Conservation (phyloP, 441 rosid species). For the Cnidoscolus chayamansa region DNA sequence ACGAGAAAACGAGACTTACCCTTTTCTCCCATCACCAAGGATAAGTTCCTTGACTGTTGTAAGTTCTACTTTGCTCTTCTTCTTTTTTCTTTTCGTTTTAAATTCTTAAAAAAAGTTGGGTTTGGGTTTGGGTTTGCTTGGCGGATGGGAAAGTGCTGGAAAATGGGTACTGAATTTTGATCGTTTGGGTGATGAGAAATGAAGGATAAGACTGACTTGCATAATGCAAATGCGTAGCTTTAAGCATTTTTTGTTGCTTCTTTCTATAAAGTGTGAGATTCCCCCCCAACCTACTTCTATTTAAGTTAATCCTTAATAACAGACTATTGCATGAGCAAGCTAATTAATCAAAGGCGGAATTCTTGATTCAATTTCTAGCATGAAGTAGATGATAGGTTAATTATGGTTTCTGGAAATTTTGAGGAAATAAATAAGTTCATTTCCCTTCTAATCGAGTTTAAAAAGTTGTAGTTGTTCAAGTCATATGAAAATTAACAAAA, state of each 20-base stretch:
- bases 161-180: neutral
- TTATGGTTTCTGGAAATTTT: neutral
- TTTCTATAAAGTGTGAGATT: too few species aligned
- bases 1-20: conserved; percentile 3
- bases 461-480: too few species aligned
- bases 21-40: conserved; percentile 33
- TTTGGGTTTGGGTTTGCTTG: conserved; percentile 7
- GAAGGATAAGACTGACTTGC: neutral
- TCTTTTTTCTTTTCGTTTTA: neutral
- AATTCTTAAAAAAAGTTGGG: too few species aligned
- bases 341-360: too few species aligned
- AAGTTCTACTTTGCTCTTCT: conserved; percentile 27
- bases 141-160: conserved; percentile 10
- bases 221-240: neutral
- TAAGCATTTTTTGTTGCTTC: neutral
- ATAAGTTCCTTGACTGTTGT: conserved; percentile 45
- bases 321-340: too few species aligned
- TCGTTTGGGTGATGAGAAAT: conserved; percentile 7
- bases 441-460: too few species aligned
- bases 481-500: neutral
- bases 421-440: neutral
- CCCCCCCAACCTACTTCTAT: too few species aligned
- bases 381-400: neutral
- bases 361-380: neutral
- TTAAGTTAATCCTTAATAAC: neutral